A percentile compares a stretch with the other conserved stretches of the same genome.
phyloP scores from a whole-genome alignment of 2,329 filamentous ascomycete genomes.

The Colletotrichum phormii region DNA sequence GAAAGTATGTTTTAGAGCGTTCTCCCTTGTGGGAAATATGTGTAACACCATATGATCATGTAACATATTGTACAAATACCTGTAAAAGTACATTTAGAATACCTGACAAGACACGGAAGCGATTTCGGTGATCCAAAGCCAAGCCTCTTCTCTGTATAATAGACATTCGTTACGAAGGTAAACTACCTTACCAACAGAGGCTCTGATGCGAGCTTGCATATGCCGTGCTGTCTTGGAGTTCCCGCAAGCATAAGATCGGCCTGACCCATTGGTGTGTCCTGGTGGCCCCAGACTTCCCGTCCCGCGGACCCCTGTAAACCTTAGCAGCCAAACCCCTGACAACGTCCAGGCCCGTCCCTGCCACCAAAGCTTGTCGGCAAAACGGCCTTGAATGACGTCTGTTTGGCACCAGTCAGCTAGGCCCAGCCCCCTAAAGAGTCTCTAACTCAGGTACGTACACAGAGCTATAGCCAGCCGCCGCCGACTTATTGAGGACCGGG shows the following conservation, averaged over 20 bases:
- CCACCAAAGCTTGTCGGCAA: slow-evolving; percentile 1
- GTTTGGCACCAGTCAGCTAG: slow-evolving; percentile 2
- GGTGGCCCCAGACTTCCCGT: neutral
- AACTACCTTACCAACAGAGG: neutral
- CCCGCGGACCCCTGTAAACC: slow-evolving; percentile 18
- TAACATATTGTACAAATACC: slow-evolving; percentile 17
- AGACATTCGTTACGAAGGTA: neutral
- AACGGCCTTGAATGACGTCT: slow-evolving; percentile 17
- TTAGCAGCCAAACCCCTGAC: slow-evolving; percentile 22
- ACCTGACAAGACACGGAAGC: neutral
- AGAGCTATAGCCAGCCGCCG: neutral
- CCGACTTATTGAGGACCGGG: too few species aligned
- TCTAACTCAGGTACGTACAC: neutral
- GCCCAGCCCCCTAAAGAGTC: neutral
- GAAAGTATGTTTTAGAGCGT: slow-evolving; percentile 30
- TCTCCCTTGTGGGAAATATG: neutral
- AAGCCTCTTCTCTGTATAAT: neutral
- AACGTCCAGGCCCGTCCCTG: slow-evolving; percentile 1
- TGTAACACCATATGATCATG: slow-evolving; percentile 14
- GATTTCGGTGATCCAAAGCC: neutral
- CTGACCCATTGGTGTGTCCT: neutral
- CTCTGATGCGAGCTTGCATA: neutral
- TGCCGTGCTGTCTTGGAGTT: neutral
- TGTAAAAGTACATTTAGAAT: slow-evolving; percentile 2
- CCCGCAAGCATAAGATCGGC: neutral